Evolutionary conservation across 2,329 filamentous ascomycete genomes (phyloP), one percentile per base, ranked within the genome.

Genomic region (Pochonia chlamydosporia): DNA sequence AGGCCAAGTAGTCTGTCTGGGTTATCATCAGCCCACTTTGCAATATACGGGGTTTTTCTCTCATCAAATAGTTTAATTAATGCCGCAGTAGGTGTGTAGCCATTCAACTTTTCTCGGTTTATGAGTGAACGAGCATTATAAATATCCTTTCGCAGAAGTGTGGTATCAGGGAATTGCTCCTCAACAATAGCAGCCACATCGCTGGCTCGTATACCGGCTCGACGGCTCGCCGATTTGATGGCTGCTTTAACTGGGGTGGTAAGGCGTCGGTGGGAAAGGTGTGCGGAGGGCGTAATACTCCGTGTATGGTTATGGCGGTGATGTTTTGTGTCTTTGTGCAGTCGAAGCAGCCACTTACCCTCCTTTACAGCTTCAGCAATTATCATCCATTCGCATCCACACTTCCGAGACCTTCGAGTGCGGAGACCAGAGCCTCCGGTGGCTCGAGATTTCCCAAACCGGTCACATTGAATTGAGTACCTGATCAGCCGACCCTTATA

Each of bases 1-100:
- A 54, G 31, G 3, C 47, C 47, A 47, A 54, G 18, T 11, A 54
- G 48, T 5, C 51, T 43, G 30, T 49, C 36, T 1, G 46, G 49
- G 4, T 54, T 21, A 35, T 54, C 42, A 16, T 47, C 35, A 3
- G 39, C 45, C 51, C 48, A 56, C 39, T 54, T 52, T 5, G 44
- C 48, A 42, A 54, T 18, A 44, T 56, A 36, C n/a, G n/a, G n/a
- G n/a, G n/a, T n/a, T n/a, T n/a, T n/a, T n/a, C n/a, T n/a, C n/a
- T n/a, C n/a, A n/a, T 56, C 47, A 30, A 56, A 54, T 11, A 49
- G 45, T 39, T 53, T 53, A 35, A 55, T 52, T 3, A 54, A 37
- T 44, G 52, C 52, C 30, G 44, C 48, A 16, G 46, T 54, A 40
- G 50, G 44, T 10, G 20, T 40, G n/a, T 42, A 23, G 8, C 53